These are phyloP conservation scores for Stachybotrys elegans DNA, from an alignment of 2,329 filamentous ascomycete species.

Conservation along the genomic window DNA sequence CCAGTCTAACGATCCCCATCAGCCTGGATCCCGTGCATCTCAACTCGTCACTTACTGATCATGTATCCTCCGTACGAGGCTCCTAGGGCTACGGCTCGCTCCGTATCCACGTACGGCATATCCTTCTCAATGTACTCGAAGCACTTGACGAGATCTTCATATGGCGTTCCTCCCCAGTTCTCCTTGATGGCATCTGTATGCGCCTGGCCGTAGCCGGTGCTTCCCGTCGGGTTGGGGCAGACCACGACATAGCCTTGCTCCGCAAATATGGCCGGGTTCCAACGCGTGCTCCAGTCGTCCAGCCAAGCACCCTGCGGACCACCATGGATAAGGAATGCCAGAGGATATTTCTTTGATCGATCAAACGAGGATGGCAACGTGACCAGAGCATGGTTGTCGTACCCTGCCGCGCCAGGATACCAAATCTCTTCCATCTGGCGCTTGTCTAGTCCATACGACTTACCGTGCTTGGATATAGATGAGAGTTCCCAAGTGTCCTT, in stretches of 20 bases:
- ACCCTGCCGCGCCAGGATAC: conserved; percentile 59
- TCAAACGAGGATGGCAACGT: conserved; percentile 65
- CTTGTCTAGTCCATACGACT: conserved; percentile 59
- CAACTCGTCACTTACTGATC: conserved; percentile 48
- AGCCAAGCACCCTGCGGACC: conserved; percentile 74
- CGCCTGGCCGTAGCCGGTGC: conserved; percentile 74
- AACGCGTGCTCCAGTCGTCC: conserved; percentile 74
- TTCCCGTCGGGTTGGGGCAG: conserved; percentile 77
- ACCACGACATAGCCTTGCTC: conserved; percentile 85
- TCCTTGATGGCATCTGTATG: conserved; percentile 71
- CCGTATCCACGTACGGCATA: conserved; percentile 63
- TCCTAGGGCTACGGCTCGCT: conserved; percentile 66
- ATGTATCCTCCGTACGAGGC: conserved; percentile 73
- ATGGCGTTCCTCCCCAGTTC: conserved; percentile 82
- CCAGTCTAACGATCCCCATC: conserved; percentile 56
- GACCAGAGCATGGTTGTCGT: conserved; percentile 64
- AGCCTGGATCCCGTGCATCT: background rate
- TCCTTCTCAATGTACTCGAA: conserved; percentile 69
- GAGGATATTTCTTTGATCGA: conserved; percentile 66
- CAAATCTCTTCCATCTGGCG: conserved; percentile 64
- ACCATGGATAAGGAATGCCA: conserved; percentile 77
- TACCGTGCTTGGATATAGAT: conserved; percentile 61
- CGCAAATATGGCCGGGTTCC: conserved; percentile 82
- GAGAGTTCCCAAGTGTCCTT: conserved; percentile 42
- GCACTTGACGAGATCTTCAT: conserved; percentile 73